Evolutionary conservation across 805 yeast species (phyloP).

Genomic region (Pachysolen tannophilus): DNA sequence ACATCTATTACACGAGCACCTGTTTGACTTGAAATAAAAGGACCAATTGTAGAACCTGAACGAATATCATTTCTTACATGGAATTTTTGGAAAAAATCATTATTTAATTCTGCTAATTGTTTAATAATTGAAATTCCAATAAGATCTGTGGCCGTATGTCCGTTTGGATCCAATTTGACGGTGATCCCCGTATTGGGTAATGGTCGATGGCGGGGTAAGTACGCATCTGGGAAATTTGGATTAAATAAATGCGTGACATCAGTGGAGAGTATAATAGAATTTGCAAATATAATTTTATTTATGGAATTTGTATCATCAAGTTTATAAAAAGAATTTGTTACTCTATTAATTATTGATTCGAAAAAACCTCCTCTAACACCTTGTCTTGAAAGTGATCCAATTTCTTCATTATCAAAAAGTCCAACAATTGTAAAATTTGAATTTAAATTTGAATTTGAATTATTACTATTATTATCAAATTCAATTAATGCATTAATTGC

Average conservation of each 20-base stretch:
- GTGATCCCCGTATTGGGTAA: constrained; percentile 71
- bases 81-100: constrained; percentile 66
- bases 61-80: constrained; percentile 80
- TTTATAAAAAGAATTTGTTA: constrained; percentile 15
- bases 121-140: constrained; percentile 68
- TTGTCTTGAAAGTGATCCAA: constrained; percentile 71
- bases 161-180: constrained; percentile 66
- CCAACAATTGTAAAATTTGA: constrained; percentile 52
- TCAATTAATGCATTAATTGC: constrained; percentile 52
- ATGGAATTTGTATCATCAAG: neutral
- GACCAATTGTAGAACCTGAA: constrained; percentile 88
- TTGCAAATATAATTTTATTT: constrained; percentile 32
- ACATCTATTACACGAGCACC: constrained; percentile 73
- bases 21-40: constrained; percentile 49
- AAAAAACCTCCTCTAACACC: constrained; percentile 77
- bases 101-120: constrained; percentile 57
- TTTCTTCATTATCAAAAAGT: constrained; percentile 74
- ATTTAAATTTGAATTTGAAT: constrained; percentile 16
- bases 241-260: constrained; percentile 79
- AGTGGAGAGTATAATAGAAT: constrained; percentile 72
- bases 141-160: constrained; percentile 75
- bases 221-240: constrained; percentile 63
- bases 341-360: constrained; percentile 54
- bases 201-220: constrained; percentile 73
- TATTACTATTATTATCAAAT: neutral